Conservation (phyloP, 2,329 filamentous ascomycete genomes). For the Cladosporium sp. region DNA sequence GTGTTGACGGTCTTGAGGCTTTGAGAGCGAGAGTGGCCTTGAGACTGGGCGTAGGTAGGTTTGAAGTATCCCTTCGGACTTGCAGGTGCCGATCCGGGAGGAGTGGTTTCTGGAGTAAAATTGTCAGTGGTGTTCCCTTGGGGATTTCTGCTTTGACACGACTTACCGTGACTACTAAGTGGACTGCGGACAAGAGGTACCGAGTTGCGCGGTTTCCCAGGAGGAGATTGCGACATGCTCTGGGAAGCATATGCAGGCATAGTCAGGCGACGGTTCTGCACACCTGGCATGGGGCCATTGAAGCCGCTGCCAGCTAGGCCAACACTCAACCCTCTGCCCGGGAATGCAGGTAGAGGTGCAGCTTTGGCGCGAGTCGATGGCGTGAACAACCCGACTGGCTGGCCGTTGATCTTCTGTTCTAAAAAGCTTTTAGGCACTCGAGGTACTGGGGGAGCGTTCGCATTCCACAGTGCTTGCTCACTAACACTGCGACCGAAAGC, state of each 20-base stretch:
- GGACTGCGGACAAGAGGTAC: slow-evolving; percentile 17
- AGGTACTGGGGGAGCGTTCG: background rate
- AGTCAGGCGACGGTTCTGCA: slow-evolving; percentile 1
- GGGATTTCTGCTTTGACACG: background rate
- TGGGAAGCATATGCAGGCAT: background rate
- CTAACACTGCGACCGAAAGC: slow-evolving; percentile 1
- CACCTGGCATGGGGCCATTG: background rate
- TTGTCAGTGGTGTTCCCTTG: background rate
- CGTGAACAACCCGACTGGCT: background rate
- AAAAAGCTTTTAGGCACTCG: background rate
- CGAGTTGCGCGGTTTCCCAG: background rate
- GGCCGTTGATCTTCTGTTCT: background rate
- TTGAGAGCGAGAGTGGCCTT: background rate
- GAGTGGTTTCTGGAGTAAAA: slow-evolving; percentile 19
- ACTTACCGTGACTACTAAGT: slow-evolving; percentile 25
- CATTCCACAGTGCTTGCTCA: background rate
- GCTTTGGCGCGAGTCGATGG: background rate
- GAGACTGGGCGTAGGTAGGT: background rate
- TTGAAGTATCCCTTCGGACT: background rate
- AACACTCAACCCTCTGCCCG: background rate
- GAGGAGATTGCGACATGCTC: background rate
- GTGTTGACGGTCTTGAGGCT: background rate
- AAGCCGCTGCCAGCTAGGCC: background rate
- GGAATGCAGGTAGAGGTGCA: slow-evolving; percentile 1
- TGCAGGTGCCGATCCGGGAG: slow-evolving; percentile 4